Evolutionary conservation across 176 grass and related monocot genomes (phyloP).

Genomic region (Pharus latifolius): DNA sequence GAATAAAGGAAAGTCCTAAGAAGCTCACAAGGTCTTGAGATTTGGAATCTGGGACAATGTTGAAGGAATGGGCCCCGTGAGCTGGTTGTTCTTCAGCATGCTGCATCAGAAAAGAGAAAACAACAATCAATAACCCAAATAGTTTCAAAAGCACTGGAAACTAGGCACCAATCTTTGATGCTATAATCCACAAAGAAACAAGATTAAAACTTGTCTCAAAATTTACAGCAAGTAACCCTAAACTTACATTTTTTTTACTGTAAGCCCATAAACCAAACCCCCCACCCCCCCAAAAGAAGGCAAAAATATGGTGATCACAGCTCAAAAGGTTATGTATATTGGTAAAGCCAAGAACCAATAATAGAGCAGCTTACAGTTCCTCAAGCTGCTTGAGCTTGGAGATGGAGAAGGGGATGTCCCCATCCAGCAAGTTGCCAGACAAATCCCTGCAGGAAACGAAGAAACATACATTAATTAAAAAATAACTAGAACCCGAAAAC

Average conservation of each 20-base stretch:
- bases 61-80: slow-evolving; percentile 95
- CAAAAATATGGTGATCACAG: too few relatives aligned
- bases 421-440: slow-evolving; percentile 77
- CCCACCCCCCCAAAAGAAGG: too few relatives aligned
- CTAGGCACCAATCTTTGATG: not conserved
- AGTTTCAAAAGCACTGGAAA: not conserved
- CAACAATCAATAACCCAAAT: slow-evolving; percentile 3
- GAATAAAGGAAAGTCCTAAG: slow-evolving; percentile 15
- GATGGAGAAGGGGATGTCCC: slow-evolving; percentile 93
- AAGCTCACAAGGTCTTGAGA: slow-evolving; percentile 80
- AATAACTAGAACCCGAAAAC: slow-evolving; percentile 15
- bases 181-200: not conserved
- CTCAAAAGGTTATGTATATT: too few relatives aligned
- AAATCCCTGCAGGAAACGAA: slow-evolving; percentile 58
- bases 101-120: slow-evolving; percentile 31
- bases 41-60: slow-evolving; percentile 97
- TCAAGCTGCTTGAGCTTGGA: slow-evolving; percentile 98
- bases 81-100: slow-evolving; percentile 91
- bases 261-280: not conserved
- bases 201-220: not conserved
- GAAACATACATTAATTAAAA: slow-evolving; percentile 1
- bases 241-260: not conserved
- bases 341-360: not conserved
- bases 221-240: not conserved
- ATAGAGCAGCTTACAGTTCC: slow-evolving; percentile 54